Base-by-base conservation (phyloP, 108 stramenopile species). In the Fistulifera pelliculosa region DNA sequence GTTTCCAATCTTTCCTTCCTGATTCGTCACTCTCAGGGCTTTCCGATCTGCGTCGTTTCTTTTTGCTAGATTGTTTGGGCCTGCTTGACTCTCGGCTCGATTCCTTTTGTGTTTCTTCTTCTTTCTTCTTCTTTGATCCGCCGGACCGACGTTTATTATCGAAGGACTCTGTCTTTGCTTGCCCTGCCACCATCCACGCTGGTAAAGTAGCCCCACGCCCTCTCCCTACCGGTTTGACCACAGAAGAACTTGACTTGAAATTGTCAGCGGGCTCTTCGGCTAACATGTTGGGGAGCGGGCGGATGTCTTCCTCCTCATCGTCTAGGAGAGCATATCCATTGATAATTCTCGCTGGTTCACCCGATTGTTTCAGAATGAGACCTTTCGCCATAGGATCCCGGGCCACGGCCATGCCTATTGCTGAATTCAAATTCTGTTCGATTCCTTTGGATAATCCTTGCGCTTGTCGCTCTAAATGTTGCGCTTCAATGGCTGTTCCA, bases 341-440 rank as follows among this genome's bases (percentile, higher is more conserved):
- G 16, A 15, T 47, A 6, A 26, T 58, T 27, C 47, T 45, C 6
- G n/a, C n/a, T 8, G 24, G 27, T 16, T n/a, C 49, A 35, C 31
- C 31, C 31, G 31, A 35, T 52, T 57, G 14, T 44, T 65, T 64
- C 41, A 71, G 22, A 39, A 49, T 47, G 24, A 66, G 27, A 3
- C 61, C 58, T 55, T 65, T 25, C 54, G 76, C 62, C 70, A 76
- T 71, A 21, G 83, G 83, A 73, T 85, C 83, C 23, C 69, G 56
- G 13, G 83, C 83, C 15, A 65, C 77, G 10, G 73, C 74, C 64
- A 85, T 81, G 10, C 83, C 83, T 58, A 85, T 85, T 53, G 62
- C 66, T 22, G 77, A 79, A 54, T 78, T 77, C 47, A 80, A 60
- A 62, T 77, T 76, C 1, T 47, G 21, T 28, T 68, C 58, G 35